These are phyloP conservation scores for Trichomonas tenax DNA, from an alignment of 208 protist genomes.

Conservation along the genomic window DNA sequence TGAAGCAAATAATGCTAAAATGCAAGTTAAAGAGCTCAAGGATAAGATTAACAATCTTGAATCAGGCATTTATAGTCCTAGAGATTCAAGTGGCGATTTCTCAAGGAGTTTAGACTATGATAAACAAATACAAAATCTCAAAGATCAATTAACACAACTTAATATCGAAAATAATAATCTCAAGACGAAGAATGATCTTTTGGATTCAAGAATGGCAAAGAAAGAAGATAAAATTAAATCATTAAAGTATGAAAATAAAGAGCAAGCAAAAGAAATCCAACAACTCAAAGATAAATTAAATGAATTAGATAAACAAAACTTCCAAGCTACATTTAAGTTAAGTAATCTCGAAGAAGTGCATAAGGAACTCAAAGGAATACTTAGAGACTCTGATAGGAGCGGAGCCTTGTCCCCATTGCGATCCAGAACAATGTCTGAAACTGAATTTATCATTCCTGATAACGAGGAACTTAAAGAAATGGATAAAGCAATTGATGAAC, in stretches of 20 bases:
- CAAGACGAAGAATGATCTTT: not conserved
- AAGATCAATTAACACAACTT: not conserved
- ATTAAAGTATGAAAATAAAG: not conserved
- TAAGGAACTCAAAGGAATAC: not conserved
- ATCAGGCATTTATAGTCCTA: not conserved
- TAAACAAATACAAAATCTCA: not conserved
- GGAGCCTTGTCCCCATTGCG: not conserved
- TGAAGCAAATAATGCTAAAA: not conserved
- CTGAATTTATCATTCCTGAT: not conserved
- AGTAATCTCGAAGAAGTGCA: not conserved
- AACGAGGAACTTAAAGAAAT: not conserved
- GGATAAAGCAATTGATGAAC: not conserved
- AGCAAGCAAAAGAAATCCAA: not conserved
- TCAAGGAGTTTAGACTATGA: not conserved
- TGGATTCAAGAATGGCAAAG: not conserved
- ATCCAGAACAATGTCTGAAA: not conserved
- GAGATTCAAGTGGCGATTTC: not conserved
- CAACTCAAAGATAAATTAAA: not conserved
- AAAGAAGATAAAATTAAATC: not conserved
- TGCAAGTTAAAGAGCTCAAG: not conserved
- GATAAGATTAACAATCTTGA: not conserved
- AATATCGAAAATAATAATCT: not conserved
- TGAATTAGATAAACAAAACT: not conserved
- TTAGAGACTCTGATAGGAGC: not conserved
- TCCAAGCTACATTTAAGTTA: not conserved